These are phyloP conservation scores for Pseudocercospora fijiensis DNA, from an alignment of 2,329 filamentous ascomycete species.

Conservation along the genomic window DNA sequence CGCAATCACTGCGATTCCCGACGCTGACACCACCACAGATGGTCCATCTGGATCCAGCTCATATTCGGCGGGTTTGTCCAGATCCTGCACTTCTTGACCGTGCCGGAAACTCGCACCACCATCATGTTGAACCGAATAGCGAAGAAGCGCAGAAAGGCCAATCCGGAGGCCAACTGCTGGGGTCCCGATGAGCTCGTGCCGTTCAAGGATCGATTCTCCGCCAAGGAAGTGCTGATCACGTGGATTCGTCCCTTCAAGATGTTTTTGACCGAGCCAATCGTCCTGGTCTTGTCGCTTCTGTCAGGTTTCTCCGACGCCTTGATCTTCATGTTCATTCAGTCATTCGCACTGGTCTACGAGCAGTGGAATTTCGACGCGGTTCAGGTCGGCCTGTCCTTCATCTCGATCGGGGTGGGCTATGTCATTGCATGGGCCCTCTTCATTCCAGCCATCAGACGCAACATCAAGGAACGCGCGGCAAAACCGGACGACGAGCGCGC, in stretches of 20 bases:
- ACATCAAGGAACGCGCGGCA: conserved; percentile 48
- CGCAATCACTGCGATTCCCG: background rate
- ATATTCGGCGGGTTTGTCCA: conserved; percentile 75
- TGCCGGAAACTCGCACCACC: conserved; percentile 78
- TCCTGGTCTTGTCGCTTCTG: conserved; percentile 68
- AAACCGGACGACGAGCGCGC: conserved; percentile 54
- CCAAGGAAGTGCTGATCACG: conserved; percentile 51
- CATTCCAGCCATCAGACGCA: conserved; percentile 56
- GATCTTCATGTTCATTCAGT: conserved; percentile 80
- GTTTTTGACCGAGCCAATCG: conserved; percentile 75
- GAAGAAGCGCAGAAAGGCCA: conserved; percentile 66
- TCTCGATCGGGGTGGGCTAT: conserved; percentile 68
- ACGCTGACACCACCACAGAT: conserved; percentile 44
- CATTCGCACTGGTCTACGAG: conserved; percentile 66
- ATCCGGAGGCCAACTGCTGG: conserved; percentile 59
- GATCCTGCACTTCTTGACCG: conserved; percentile 56
- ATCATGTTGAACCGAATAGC: conserved; percentile 78
- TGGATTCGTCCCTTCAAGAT: conserved; percentile 71
- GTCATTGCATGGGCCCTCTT: conserved; percentile 63
- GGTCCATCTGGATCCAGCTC: conserved; percentile 85
- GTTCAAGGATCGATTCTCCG: conserved; percentile 43
- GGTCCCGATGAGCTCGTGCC: conserved; percentile 70
- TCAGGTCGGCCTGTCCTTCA: conserved; percentile 61
- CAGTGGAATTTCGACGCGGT: conserved; percentile 66
- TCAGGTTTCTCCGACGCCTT: conserved; percentile 73